Conservation (phyloP, 345 rosid species). For the Populus davidiana region DNA sequence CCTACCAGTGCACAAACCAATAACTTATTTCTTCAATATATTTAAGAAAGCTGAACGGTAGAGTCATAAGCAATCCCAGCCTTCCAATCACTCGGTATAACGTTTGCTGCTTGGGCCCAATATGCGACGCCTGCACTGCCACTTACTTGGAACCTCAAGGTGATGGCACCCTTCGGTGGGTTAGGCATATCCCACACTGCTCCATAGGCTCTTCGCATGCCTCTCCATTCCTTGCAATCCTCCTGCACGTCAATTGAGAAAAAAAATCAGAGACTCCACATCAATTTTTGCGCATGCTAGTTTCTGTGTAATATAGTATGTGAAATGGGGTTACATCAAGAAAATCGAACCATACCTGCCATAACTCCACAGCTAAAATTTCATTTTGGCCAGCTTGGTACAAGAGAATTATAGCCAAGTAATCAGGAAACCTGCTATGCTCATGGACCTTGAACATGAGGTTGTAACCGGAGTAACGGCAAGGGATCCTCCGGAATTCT, state of each 20-base stretch:
- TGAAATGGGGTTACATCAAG: background rate
- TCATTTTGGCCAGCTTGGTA: constrained; percentile 57
- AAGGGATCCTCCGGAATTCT: constrained; percentile 66
- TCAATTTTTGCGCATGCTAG: background rate
- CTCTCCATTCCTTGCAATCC: constrained; percentile 56
- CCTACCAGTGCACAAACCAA: background rate
- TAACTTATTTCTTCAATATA: background rate
- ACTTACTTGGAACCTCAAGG: constrained; percentile 50
- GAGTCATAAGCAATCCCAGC: constrained; percentile 62
- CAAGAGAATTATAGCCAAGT: constrained; percentile 58
- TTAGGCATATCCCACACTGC: constrained; percentile 60
- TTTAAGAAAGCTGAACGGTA: constrained; percentile 46
- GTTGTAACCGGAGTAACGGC: constrained; percentile 47
- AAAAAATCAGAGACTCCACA: background rate
- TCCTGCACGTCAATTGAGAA: constrained; percentile 32
- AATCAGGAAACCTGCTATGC: constrained; percentile 54
- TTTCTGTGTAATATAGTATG: background rate
- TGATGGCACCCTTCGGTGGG: constrained; percentile 55
- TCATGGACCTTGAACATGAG: constrained; percentile 63
- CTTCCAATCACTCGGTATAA: constrained; percentile 60
- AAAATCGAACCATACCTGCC: constrained; percentile 44
- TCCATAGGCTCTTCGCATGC: constrained; percentile 73
- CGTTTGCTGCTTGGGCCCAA: constrained; percentile 51
- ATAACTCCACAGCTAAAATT: constrained; percentile 53
- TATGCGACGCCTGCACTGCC: constrained; percentile 41